phyloP scores from a whole-genome alignment of 176 grass and related monocot species.

The Triticum aestivum region IWGSC_CS_RefSeq_v2.1 NC_057799.1:457816720-457817219 shows the following conservation, averaged over 20 bases:
- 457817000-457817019: neutral
- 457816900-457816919: neutral
- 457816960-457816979: neutral
- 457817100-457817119: neutral
- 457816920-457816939: neutral
- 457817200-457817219: neutral
- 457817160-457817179: neutral
- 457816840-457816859: too few species aligned
- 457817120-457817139: neutral
- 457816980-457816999: neutral
- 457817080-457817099: neutral
- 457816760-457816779: neutral
- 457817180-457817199: constrained; percentile 28
- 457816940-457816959: neutral
- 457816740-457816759: neutral
- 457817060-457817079: neutral
- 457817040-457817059: neutral
- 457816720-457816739: neutral
- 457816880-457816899: neutral
- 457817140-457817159: neutral
- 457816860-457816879: too few species aligned
- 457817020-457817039: neutral
- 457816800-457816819: too few species aligned
- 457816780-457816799: too few species aligned
- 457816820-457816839: too few species aligned